Conservation (phyloP, 345 rosid genomes). For the Anacardium occidentale region DNA sequence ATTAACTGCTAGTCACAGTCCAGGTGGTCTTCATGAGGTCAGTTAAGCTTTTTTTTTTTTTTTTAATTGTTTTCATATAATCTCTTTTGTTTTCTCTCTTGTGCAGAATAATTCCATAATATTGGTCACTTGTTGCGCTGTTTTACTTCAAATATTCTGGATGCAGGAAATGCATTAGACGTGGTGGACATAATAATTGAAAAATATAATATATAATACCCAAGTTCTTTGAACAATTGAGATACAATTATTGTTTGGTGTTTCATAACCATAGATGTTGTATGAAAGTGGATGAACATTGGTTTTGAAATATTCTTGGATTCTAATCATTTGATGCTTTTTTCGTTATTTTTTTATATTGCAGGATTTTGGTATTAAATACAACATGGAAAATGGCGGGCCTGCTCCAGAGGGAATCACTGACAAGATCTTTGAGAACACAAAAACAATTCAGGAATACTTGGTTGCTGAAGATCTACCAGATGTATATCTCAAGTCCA, state of each 20-base stretch:
- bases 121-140: background rate
- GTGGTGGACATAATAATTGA: background rate
- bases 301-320: too few relatives aligned
- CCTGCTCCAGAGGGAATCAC: conserved; percentile 99
- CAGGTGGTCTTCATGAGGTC: conserved; percentile 99
- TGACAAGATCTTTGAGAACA: conserved; percentile 91
- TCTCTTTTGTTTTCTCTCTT: too few relatives aligned
- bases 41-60: background rate
- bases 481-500: conserved; percentile 43
- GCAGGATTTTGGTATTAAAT: too few relatives aligned
- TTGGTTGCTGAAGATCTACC: conserved; percentile 72
- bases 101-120: background rate
- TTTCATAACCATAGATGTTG: too few relatives aligned
- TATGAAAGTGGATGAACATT: too few relatives aligned
- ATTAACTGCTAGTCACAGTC: conserved; percentile 98
- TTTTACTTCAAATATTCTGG: background rate
- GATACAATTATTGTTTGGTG: background rate
- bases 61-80: background rate
- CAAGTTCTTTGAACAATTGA: background rate
- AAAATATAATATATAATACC: background rate
- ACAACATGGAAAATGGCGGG: conserved; percentile 99
- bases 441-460: conserved; percentile 86
- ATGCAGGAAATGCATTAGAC: conserved; percentile 1
- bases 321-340: too few relatives aligned
- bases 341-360: too few relatives aligned